A percentile compares a stretch with the other conserved stretches of the same genome.
Evolutionary conservation across 768 basidiomycete genomes (phyloP).

Genomic region (Rhodosporidiobolus odoratus): DNA sequence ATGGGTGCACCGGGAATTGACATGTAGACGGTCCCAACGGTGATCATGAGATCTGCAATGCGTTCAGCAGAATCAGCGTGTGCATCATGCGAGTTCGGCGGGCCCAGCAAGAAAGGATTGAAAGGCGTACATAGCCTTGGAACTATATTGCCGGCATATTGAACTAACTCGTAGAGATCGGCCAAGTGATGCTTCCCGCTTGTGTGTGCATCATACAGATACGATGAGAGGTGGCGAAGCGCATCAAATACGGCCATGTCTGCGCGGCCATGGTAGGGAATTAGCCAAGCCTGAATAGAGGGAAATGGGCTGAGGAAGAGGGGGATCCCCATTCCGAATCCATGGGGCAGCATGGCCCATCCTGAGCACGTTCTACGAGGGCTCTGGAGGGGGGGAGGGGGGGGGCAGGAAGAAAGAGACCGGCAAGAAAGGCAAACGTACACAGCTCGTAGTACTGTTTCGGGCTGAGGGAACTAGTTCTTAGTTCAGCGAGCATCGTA

Average conservation of each 20-base stretch:
- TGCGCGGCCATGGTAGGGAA: too few relatives aligned
- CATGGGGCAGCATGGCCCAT: too few relatives aligned
- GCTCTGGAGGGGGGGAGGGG: neutral
- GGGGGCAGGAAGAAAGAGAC: neutral
- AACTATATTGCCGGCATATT: slow-evolving; percentile 95
- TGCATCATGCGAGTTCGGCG: neutral
- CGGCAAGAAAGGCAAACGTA: slow-evolving; percentile 49
- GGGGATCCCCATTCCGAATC: too few relatives aligned
- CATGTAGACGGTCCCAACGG: slow-evolving; percentile 99
- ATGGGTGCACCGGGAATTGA: slow-evolving; percentile 92
- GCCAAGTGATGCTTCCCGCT: slow-evolving; percentile 89
- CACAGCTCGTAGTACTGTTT: slow-evolving; percentile 99
- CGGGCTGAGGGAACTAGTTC: slow-evolving; percentile 85
- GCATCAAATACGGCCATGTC: slow-evolving; percentile 99
- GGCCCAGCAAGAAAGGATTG: neutral
- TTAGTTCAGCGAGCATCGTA: slow-evolving; percentile 90
- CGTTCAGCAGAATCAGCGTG: neutral
- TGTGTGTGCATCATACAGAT: slow-evolving; percentile 91
- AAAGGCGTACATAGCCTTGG: slow-evolving; percentile 54
- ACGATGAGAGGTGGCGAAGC: slow-evolving; percentile 86
- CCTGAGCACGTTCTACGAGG: too few relatives aligned
- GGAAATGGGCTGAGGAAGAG: too few relatives aligned
- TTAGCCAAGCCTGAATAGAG: too few relatives aligned
- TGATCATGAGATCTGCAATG: slow-evolving; percentile 88
- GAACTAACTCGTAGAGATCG: slow-evolving; percentile 98